Base-by-base conservation (phyloP, 2,329 filamentous ascomycete species). In the Colletotrichum paranaense region DNA sequence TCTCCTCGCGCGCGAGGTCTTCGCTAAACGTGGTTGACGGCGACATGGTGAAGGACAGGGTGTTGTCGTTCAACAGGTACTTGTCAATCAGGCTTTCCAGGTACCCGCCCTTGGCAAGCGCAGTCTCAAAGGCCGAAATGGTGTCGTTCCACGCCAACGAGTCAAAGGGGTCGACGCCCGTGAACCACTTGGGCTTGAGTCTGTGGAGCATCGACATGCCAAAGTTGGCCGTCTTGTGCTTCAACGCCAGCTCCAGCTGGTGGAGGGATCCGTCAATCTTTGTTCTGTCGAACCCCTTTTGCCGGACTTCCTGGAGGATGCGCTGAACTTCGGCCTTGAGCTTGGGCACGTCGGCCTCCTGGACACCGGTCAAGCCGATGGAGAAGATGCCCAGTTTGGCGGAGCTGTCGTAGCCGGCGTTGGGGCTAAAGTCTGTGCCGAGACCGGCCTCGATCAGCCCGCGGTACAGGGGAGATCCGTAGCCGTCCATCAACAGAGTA, bases 151-250 rank as follows among this genome's bases (percentile, higher is more conserved):
- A 98, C 2, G 95, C 93, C 46, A 99, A 86, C 14, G 94, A 92
- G 76, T 97, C 92, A 82, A 98, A 97, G 0, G 97, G 96, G 80
- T 98, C 94, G 4, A 95, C 92, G 5, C 96, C 97, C 70, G 97
- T 97, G 83, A 99, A 98, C 97, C 97, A 99, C 72, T 93, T 92
- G 2, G 95, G 93, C 80, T 97, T 94, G 8, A 98, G 88, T 55
- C 96, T 91, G 77, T 98, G 94, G 82, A 99, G 91, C 66, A 98
- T 90, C 22, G 92, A 92, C 88, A 98, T 94, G 16, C 97, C 97
- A 80, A 99, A 99, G 78, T 93, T 95, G 67, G 97, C 94, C 0
- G 95, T 98, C 87, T 98, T 98, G 85, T 99, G 95, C 84, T 98
- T 98, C 62, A 98, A 85, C 0, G 92, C 89, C n/a, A 99, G 88